Percentiles rank a stretch among this genome's conserved stretches.
These are phyloP conservation scores for Calonectria pseudoreteaudii DNA, from an alignment of 2,329 filamentous ascomycete genomes.

Conservation along the genomic window DNA sequence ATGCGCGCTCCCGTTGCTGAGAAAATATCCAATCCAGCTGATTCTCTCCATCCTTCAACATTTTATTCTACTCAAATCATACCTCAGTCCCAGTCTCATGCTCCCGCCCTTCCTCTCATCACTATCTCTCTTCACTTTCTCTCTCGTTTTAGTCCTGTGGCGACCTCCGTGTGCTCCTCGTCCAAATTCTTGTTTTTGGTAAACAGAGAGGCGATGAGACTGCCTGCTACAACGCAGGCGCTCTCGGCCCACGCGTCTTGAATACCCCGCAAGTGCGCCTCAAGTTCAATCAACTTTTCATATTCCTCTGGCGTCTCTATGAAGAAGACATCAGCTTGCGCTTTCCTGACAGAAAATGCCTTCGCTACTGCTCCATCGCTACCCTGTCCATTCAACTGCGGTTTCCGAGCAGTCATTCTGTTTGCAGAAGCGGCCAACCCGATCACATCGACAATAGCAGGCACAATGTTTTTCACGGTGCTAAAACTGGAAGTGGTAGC, in stretches of 20 bases:
- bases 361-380: neutral
- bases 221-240: neutral
- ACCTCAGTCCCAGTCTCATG: neutral
- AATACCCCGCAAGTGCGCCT: neutral
- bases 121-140: neutral
- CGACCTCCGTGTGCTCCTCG: neutral
- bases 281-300: neutral
- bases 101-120: too few relatives aligned
- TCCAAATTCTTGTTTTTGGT: neutral
- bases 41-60: neutral
- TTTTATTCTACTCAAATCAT: neutral
- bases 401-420: neutral
- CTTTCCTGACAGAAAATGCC: neutral
- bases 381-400: neutral
- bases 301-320: neutral
- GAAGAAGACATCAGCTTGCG: neutral
- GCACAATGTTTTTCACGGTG: neutral
- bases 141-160: neutral
- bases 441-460: neutral
- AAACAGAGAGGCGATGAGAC: neutral
- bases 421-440: neutral
- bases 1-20: neutral
- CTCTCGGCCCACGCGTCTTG: neutral
- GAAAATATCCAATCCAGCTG: neutral
- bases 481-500: neutral